phyloP scores from a whole-genome alignment of 257 asterid species.

The Salvia splendens region DNA sequence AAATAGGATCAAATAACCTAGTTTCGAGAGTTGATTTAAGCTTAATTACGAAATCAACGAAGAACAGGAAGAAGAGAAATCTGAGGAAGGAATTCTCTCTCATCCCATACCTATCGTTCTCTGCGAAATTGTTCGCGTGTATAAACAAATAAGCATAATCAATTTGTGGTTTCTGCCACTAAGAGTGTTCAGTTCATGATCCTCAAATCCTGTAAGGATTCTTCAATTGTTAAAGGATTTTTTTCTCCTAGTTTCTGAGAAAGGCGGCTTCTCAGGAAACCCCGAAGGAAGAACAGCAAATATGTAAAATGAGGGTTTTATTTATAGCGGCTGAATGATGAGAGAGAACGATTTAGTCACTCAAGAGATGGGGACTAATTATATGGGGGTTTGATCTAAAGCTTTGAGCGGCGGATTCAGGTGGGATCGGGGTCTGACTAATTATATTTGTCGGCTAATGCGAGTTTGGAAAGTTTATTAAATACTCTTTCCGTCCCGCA shows the following conservation, averaged over 20 bases:
- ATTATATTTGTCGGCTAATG: too few species aligned
- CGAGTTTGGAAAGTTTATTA: too few species aligned
- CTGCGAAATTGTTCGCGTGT: conserved; percentile 32
- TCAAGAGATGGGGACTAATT: too few species aligned
- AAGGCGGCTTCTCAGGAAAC: conserved; percentile 47
- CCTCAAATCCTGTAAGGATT: conserved; percentile 41
- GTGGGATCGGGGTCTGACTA: too few species aligned
- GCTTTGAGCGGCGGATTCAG: too few species aligned
- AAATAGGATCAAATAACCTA: conserved; percentile 18
- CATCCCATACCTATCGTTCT: conserved; percentile 46
- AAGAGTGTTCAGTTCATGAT: conserved; percentile 36
- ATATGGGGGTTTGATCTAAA: too few species aligned
- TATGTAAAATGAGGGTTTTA: conserved; percentile 9
- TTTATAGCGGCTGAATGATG: conserved; percentile 39
- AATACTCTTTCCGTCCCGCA: too few species aligned
- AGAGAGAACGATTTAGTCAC: too few species aligned
- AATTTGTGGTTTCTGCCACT: conserved; percentile 19
- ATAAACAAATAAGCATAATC: conserved; percentile 28
- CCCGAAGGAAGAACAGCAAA: conserved; percentile 35
- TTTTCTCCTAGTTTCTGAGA: conserved; percentile 33
- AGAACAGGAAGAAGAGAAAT: conserved; percentile 41
- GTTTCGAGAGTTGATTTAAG: conserved; percentile 20
- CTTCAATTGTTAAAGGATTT: conserved; percentile 17
- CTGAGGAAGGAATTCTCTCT: conserved; percentile 29
- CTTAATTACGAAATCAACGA: conserved; percentile 38